Percentiles rank a stretch among this genome's conserved stretches.
These are phyloP conservation scores for Hypoxylon subgilvum DNA, from an alignment of 495 filamentous ascomycete species.

Conservation along the genomic window DNA sequence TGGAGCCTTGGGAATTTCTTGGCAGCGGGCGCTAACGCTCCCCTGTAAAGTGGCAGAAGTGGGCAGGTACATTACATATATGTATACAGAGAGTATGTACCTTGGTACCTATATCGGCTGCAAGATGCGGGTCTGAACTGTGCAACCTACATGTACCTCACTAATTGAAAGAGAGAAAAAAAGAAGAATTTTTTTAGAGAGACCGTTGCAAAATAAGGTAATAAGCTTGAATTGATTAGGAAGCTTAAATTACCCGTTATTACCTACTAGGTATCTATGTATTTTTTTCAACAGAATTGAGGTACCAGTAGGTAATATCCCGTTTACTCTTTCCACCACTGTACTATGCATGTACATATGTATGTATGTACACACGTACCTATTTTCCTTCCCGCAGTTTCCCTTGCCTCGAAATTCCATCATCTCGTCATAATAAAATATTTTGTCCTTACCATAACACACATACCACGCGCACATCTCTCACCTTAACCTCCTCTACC, in stretches of 20 bases:
- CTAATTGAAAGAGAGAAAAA: not conserved
- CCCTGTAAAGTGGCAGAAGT: conserved; percentile 20
- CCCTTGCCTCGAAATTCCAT: conserved; percentile 35
- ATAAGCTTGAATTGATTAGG: conserved; percentile 39
- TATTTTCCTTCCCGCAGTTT: conserved; percentile 27
- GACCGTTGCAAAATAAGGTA: conserved; percentile 33
- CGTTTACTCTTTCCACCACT: conserved; percentile 21
- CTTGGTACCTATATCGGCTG: conserved; percentile 26
- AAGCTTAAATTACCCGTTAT: conserved; percentile 33
- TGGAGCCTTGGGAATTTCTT: conserved; percentile 19
- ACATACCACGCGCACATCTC: too few species aligned
- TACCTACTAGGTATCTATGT: too few species aligned
- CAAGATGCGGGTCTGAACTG: conserved; percentile 9
- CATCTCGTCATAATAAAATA: conserved; percentile 35
- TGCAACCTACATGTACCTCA: conserved; percentile 4
- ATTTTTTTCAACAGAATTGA: too few species aligned
- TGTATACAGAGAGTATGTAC: too few species aligned
- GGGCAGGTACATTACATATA: conserved; percentile 2
- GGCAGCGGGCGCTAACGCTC: conserved; percentile 29
- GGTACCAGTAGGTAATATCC: too few species aligned
- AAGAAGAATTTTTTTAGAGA: not conserved
- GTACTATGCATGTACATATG: too few species aligned
- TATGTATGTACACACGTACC: too few species aligned
- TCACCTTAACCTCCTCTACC: conserved; percentile 7
- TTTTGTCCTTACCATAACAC: conserved; percentile 4